Conservation (phyloP, 177 flowering plant genomes). For the Vitis hybrid region DNA sequence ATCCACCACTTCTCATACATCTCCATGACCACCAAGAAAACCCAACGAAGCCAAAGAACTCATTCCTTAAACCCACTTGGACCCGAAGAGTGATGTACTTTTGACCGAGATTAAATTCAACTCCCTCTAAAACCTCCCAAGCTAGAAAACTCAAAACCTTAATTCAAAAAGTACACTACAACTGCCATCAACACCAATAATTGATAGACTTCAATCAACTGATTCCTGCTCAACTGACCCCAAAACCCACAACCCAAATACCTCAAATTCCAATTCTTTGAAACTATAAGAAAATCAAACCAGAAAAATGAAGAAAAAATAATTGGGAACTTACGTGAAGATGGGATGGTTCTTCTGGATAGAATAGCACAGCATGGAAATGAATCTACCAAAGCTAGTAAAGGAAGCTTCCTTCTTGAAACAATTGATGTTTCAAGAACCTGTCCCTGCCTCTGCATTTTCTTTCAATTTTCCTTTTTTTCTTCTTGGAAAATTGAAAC, state of each 20-base stretch:
- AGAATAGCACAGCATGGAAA: conserved; percentile 19
- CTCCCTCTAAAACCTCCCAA: neutral
- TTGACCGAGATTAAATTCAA: neutral
- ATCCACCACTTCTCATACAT: neutral
- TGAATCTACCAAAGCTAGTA: conserved; percentile 27
- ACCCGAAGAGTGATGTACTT: neutral
- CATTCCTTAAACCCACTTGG: neutral
- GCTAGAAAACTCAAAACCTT: neutral
- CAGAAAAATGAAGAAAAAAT: neutral
- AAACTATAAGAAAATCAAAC: neutral
- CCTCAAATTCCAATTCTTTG: neutral
- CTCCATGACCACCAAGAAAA: neutral
- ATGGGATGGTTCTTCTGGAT: conserved; percentile 20
- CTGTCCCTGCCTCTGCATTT: conserved; percentile 29
- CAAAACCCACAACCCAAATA: no score
- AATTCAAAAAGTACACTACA: neutral
- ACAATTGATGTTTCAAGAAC: conserved; percentile 24
- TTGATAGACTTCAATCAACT: neutral
- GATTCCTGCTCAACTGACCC: neutral
- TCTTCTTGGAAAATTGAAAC: neutral
- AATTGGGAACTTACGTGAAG: conserved; percentile 30
- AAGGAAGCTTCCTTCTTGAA: conserved; percentile 38
- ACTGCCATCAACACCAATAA: neutral
- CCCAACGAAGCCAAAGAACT: neutral
- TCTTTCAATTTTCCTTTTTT: neutral